Conservation (phyloP, 805 yeast genomes). For the Priceomyces carsonii region DNA sequence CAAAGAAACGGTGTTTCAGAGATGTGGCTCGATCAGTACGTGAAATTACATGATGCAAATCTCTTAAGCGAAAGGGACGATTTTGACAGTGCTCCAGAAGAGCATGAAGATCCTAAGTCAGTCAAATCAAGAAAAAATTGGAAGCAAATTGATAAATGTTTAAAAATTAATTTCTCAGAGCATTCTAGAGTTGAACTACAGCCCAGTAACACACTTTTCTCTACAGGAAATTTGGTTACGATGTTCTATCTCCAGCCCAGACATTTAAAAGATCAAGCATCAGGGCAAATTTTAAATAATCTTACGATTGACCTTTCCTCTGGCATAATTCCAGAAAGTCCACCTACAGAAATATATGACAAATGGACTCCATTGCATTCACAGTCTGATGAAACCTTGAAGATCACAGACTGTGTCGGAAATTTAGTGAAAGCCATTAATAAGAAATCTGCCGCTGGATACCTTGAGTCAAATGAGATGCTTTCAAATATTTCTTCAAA, state of each 20-base stretch:
- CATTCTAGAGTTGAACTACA: conserved; percentile 18
- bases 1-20: conserved; percentile 36
- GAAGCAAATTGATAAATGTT: conserved; percentile 29
- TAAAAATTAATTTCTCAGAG: conserved; percentile 19
- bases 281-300: conserved; percentile 32
- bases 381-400: conserved; percentile 24
- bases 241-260: conserved; percentile 33
- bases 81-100: conserved; percentile 19
- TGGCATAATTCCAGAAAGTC: conserved; percentile 9
- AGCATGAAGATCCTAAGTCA: conserved; percentile 36
- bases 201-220: conserved; percentile 43
- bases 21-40: conserved; percentile 35
- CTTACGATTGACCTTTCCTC: conserved; percentile 24
- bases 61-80: conserved; percentile 25
- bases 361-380: conserved; percentile 35
- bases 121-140: conserved; percentile 39
- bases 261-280: conserved; percentile 11
- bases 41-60: conserved; percentile 18
- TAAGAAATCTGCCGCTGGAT: conserved; percentile 55
- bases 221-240: conserved; percentile 34
- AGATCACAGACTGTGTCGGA: conserved; percentile 51
- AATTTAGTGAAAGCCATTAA: conserved; percentile 62
- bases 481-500: conserved; percentile 42
- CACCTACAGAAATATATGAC: conserved; percentile 17
- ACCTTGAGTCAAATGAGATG: conserved; percentile 45